phyloP scores from a whole-genome alignment of 768 basidiomycete species.

The Naganishia antarctica region DNA sequence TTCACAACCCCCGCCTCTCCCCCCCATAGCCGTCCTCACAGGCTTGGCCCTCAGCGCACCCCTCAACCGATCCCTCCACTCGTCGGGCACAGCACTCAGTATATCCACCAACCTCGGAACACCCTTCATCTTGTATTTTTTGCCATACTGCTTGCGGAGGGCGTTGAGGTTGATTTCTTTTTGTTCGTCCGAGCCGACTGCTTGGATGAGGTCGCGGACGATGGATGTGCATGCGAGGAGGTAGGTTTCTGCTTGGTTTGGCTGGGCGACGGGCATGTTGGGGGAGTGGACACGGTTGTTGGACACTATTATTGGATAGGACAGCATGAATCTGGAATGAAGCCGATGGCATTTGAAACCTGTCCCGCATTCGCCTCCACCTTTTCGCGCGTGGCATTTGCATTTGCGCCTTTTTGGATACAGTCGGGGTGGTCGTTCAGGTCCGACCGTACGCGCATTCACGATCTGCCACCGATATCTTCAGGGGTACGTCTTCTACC shows the following conservation, averaged over 20 bases:
- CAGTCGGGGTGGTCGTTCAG: too few relatives aligned
- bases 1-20: too few relatives aligned
- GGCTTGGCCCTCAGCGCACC: slow-evolving; percentile 89
- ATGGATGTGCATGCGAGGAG: slow-evolving; percentile 90
- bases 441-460: too few relatives aligned
- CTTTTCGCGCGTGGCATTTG: too few relatives aligned
- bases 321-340: too few relatives aligned
- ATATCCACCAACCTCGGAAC: slow-evolving; percentile 94
- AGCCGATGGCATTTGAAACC: too few relatives aligned
- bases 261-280: slow-evolving; percentile 45
- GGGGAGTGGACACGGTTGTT: too few relatives aligned
- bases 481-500: too few relatives aligned
- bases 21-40: slow-evolving; percentile 92
- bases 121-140: slow-evolving; percentile 78
- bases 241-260: slow-evolving; percentile 80
- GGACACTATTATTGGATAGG: too few relatives aligned
- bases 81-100: slow-evolving; percentile 95
- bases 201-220: slow-evolving; percentile 78
- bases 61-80: slow-evolving; percentile 84
- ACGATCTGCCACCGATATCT: too few relatives aligned
- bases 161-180: slow-evolving; percentile 78
- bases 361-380: too few relatives aligned
- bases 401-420: too few relatives aligned
- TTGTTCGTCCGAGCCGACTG: slow-evolving; percentile 62
- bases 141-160: slow-evolving; percentile 78